These are phyloP conservation scores for Coprinopsis cinerea DNA, from an alignment of 768 basidiomycete species.

Conservation along the genomic window DNA sequence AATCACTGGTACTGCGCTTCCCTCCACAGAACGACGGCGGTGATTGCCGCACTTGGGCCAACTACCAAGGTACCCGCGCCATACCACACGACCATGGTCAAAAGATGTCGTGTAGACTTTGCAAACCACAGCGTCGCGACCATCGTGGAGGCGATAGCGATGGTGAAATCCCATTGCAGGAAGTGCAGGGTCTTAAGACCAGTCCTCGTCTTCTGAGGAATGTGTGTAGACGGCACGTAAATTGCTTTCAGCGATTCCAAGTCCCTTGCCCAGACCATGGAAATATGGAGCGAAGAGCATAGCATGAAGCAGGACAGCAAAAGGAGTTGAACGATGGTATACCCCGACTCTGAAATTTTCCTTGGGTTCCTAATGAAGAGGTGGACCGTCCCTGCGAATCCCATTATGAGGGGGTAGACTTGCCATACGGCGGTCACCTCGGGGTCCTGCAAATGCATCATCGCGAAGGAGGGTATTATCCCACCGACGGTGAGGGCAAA, in stretches of 20 bases:
- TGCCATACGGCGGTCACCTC: constrained; percentile 50
- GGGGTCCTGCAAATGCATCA: constrained; percentile 37
- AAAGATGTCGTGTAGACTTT: constrained; percentile 22
- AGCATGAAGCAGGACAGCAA: constrained; percentile 37
- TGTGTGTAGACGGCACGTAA: constrained; percentile 33
- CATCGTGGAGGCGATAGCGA: constrained; percentile 34
- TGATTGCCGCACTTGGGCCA: constrained; percentile 48
- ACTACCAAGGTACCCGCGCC: constrained; percentile 32
- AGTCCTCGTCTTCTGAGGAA: constrained; percentile 24
- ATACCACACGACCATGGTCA: constrained; percentile 38
- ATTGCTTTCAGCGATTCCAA: constrained; percentile 20
- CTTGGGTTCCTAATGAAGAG: constrained; percentile 32
- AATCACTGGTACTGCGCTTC: constrained; percentile 24
- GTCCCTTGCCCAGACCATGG: constrained; percentile 31
- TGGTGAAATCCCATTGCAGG: constrained; percentile 46
- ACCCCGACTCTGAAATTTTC: constrained; percentile 35
- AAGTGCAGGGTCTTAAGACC: constrained; percentile 27
- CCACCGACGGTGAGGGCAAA: constrained; percentile 42
- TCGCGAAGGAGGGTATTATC: constrained; percentile 39
- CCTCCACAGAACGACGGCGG: constrained; percentile 43
- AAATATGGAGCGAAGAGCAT: constrained; percentile 36
- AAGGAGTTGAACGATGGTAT: constrained; percentile 28
- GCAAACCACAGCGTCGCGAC: constrained; percentile 47
- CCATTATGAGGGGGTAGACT: constrained; percentile 41
- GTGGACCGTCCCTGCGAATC: constrained; percentile 34